These are phyloP conservation scores for Exophiala sp. DNA, from an alignment of 2,329 filamentous ascomycete genomes.

Conservation along the genomic window DNA sequence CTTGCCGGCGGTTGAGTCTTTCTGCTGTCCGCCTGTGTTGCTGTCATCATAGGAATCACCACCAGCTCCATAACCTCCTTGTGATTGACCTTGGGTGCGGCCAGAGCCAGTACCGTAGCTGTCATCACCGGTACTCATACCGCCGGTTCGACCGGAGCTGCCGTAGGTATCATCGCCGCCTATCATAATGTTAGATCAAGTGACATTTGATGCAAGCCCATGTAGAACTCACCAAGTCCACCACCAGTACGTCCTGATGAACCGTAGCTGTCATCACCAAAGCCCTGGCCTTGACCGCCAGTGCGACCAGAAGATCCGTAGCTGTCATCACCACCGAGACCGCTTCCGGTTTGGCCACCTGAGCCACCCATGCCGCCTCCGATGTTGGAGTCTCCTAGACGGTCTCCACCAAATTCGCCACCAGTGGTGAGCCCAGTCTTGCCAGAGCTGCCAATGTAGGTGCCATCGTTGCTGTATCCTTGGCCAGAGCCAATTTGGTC, in stretches of 20 bases:
- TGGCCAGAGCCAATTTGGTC: constrained; percentile 16
- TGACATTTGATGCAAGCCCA: not conserved
- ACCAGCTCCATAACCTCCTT: constrained; percentile 24
- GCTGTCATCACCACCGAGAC: constrained; percentile 14
- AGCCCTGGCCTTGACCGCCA: constrained; percentile 14
- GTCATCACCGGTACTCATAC: constrained; percentile 9
- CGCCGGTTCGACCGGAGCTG: constrained; percentile 13
- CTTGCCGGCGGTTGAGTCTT: constrained; percentile 31
- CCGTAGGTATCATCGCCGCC: constrained; percentile 23
- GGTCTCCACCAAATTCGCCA: too few species aligned
- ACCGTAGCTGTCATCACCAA: constrained; percentile 15
- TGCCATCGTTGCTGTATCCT: constrained; percentile 25
- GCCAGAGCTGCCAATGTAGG: constrained; percentile 18
- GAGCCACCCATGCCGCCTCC: constrained; percentile 2
- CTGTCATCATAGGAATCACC: constrained; percentile 16
- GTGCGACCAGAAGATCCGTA: constrained; percentile 12
- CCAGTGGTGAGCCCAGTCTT: not conserved
- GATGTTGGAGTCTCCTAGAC: too few species aligned
- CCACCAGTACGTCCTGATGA: constrained; percentile 11
- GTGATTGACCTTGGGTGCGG: constrained; percentile 18
- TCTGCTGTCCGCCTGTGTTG: constrained; percentile 16
- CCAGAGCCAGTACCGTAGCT: constrained; percentile 18
- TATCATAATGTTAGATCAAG: not conserved
- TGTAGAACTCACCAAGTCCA: constrained; percentile 1
- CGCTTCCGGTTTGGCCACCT: not conserved